Percentiles rank a stretch among this genome's conserved stretches.
phyloP scores from a whole-genome alignment of 805 yeast genomes.

The Scheffersomyces stipitis region DNA sequence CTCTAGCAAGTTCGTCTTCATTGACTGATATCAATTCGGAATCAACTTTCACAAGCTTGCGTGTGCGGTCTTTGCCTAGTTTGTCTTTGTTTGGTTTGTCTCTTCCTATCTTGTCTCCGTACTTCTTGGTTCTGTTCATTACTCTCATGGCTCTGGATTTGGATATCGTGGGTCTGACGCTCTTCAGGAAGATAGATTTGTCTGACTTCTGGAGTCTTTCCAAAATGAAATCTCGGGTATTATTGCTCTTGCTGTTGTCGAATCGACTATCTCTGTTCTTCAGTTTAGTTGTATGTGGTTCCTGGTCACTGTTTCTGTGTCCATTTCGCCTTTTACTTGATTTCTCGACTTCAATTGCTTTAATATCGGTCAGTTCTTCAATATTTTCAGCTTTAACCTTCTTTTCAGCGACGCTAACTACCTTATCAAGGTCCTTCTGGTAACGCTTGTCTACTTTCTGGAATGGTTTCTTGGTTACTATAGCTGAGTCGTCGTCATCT shows the following conservation, averaged over 20 bases:
- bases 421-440: constrained; percentile 9
- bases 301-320: background rate
- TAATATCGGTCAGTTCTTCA: constrained; percentile 1
- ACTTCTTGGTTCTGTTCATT: background rate
- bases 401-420: constrained; percentile 6
- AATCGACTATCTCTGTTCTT: background rate
- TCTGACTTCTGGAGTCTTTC: background rate
- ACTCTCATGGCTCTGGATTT: background rate
- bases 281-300: background rate
- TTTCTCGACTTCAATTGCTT: background rate
- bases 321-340: background rate
- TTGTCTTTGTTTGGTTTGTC: background rate
- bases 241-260: background rate
- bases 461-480: constrained; percentile 3
- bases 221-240: background rate
- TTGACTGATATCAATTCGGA: constrained; percentile 3
- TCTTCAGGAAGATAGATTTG: background rate
- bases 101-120: background rate
- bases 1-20: constrained; percentile 10
- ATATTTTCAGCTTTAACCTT: constrained; percentile 8
- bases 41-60: constrained; percentile 1
- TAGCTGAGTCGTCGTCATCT: constrained; percentile 4
- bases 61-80: constrained; percentile 1
- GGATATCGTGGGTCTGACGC: background rate
- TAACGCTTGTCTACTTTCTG: constrained; percentile 8